These are phyloP conservation scores for Wickerhamiella hasegawae DNA, from an alignment of 805 yeast genomes.

Conservation along the genomic window DNA sequence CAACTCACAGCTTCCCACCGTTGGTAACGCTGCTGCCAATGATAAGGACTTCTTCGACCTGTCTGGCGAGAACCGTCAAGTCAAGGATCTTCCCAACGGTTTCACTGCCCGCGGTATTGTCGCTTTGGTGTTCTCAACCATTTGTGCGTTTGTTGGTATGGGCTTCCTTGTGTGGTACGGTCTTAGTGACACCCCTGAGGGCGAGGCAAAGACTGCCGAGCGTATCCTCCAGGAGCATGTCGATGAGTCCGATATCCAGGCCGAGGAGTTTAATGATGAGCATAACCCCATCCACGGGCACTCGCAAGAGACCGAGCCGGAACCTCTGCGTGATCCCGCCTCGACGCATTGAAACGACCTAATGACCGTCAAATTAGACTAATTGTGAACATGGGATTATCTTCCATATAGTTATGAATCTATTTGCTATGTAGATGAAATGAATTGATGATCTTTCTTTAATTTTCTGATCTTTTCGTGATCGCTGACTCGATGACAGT, in stretches of 20 bases:
- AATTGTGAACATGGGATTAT: no score
- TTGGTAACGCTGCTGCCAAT: slow-evolving; percentile 89
- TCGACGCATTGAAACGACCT: no score
- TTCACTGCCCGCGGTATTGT: slow-evolving; percentile 93
- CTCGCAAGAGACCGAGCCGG: no score
- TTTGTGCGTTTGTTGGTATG: slow-evolving; percentile 76
- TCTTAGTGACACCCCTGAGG: slow-evolving; percentile 41
- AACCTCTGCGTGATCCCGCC: no score
- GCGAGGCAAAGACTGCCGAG: slow-evolving; percentile 1
- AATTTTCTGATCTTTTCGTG: no score
- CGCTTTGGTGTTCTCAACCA: slow-evolving; percentile 78
- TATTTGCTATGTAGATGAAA: no score
- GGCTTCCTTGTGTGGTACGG: slow-evolving; percentile 69
- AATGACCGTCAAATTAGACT: no score
- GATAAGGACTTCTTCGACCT: slow-evolving; percentile 45
- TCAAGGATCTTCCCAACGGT: slow-evolving; percentile 54
- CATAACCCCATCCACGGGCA: neutral
- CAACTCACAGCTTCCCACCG: slow-evolving; percentile 32
- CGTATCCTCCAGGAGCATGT: slow-evolving; percentile 1
- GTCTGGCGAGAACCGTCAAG: slow-evolving; percentile 60
- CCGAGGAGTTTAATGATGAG: neutral
- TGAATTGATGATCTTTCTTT: no score
- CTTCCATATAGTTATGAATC: no score
- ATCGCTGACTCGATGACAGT: no score
- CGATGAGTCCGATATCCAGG: neutral